phyloP scores from a whole-genome alignment of 1,139 yeast species.

The Sugiyamaella grinbergsii region DNA sequence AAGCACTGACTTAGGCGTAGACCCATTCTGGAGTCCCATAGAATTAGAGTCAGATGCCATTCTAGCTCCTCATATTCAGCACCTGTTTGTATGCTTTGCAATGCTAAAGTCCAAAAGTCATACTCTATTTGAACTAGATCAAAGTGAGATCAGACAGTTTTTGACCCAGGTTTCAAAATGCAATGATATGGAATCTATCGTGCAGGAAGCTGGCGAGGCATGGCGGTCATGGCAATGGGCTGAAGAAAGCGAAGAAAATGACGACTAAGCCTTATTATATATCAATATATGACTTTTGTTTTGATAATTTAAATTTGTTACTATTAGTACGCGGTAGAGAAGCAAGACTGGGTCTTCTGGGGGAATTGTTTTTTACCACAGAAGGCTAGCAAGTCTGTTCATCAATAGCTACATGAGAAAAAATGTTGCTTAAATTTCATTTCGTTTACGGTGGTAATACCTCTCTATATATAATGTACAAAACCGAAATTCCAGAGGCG shows the following conservation, averaged over 20 bases:
- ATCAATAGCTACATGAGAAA: too few relatives aligned
- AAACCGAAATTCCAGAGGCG: slow-evolving; percentile 11
- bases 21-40: slow-evolving; percentile 42
- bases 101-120: slow-evolving; percentile 78
- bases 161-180: slow-evolving; percentile 56
- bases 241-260: slow-evolving; percentile 33
- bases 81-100: slow-evolving; percentile 75
- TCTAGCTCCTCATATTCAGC: slow-evolving; percentile 77
- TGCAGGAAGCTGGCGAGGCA: slow-evolving; percentile 79
- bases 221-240: slow-evolving; percentile 85
- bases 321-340: too few relatives aligned
- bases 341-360: too few relatives aligned
- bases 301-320: slow-evolving; percentile 14
- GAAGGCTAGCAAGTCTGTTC: too few relatives aligned
- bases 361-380: too few relatives aligned
- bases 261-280: background rate
- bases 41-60: slow-evolving; percentile 43
- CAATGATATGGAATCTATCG: slow-evolving; percentile 65
- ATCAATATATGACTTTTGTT: slow-evolving; percentile 8
- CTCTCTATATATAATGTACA: slow-evolving; percentile 18
- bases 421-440: slow-evolving; percentile 9
- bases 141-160: slow-evolving; percentile 82
- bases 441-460: slow-evolving; percentile 10
- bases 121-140: slow-evolving; percentile 81
- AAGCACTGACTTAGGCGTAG: slow-evolving; percentile 34